Evolutionary conservation across 176 grass and related monocot genomes (phyloP).

Genomic region (Rhynchospora pubera): DNA sequence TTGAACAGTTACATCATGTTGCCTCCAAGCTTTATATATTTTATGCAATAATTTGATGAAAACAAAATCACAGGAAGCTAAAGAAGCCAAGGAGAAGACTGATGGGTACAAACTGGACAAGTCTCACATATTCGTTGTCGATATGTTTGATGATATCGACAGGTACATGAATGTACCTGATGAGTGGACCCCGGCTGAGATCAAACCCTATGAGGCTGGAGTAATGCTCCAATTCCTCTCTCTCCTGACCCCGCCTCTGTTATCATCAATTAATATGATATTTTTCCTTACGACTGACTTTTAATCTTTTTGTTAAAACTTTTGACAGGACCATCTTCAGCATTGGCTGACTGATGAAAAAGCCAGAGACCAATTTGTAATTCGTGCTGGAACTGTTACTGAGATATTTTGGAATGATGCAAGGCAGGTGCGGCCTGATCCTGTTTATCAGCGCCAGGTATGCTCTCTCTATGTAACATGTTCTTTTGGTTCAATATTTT

Average conservation of each 20-base stretch:
- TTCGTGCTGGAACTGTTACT: slow-evolving; percentile 73
- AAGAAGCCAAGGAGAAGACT: slow-evolving; percentile 85
- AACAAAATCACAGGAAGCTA: slow-evolving; percentile 54
- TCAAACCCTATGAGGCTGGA: slow-evolving; percentile 80
- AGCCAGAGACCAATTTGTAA: slow-evolving; percentile 86
- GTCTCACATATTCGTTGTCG: slow-evolving; percentile 81
- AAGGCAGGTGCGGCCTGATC: slow-evolving; percentile 62
- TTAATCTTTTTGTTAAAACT: background rate
- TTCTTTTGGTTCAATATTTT: background rate
- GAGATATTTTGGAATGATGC: slow-evolving; percentile 97
- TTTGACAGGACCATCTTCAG: slow-evolving; percentile 73
- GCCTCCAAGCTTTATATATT: background rate
- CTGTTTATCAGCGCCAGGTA: slow-evolving; percentile 88
- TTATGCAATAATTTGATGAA: background rate
- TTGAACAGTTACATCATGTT: background rate
- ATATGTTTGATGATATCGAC: slow-evolving; percentile 86
- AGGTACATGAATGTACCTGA: slow-evolving; percentile 96
- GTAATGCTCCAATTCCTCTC: slow-evolving; percentile 31
- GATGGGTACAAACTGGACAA: slow-evolving; percentile 91
- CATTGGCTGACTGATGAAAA: slow-evolving; percentile 92
- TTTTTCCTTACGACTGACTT: background rate
- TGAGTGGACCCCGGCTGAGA: slow-evolving; percentile 81
- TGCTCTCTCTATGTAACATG: background rate
- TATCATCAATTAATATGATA: background rate
- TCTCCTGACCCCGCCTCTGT: background rate